These are phyloP conservation scores for Cytospora piceae DNA, from an alignment of 2,329 filamentous ascomycete species.

Conservation along the genomic window DNA sequence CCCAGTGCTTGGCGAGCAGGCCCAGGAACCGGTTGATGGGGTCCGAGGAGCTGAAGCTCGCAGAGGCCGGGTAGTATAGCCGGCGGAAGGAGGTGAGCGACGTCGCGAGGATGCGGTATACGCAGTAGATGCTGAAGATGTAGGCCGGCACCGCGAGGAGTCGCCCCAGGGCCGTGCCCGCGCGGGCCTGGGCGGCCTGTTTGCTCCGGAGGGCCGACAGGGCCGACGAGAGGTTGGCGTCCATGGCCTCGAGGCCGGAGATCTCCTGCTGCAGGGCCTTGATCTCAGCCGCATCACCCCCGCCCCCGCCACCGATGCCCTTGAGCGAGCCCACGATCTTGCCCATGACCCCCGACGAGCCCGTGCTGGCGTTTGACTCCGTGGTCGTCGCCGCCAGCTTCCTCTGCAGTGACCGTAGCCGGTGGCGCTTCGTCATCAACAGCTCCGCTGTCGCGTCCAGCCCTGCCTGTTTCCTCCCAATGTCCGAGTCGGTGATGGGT, in stretches of 20 bases:
- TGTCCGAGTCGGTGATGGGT: slow-evolving; percentile 72
- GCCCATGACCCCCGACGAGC: slow-evolving; percentile 65
- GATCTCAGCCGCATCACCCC: slow-evolving; percentile 62
- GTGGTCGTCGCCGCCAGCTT: slow-evolving; percentile 48
- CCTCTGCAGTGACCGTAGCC: slow-evolving; percentile 70
- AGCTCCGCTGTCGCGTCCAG: slow-evolving; percentile 80
- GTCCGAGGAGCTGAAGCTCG: slow-evolving; percentile 70
- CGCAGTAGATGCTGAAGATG: slow-evolving; percentile 78
- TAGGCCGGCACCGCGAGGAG: slow-evolving; percentile 66
- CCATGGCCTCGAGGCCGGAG: slow-evolving; percentile 79
- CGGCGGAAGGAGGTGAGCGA: slow-evolving; percentile 69
- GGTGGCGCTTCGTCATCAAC: slow-evolving; percentile 74
- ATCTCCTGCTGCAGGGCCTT: slow-evolving; percentile 73
- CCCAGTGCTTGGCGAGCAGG: slow-evolving; percentile 80
- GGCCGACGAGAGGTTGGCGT: slow-evolving; percentile 68
- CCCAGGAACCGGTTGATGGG: slow-evolving; percentile 84
- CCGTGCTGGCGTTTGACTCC: slow-evolving; percentile 34
- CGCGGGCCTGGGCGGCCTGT: slow-evolving; percentile 66
- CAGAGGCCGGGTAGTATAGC: slow-evolving; percentile 46
- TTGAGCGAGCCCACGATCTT: slow-evolving; percentile 69
- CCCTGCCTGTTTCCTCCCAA: slow-evolving; percentile 77
- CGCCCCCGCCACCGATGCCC: slow-evolving; percentile 63
- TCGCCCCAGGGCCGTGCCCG: slow-evolving; percentile 68
- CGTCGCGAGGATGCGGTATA: slow-evolving; percentile 80
- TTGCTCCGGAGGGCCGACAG: slow-evolving; percentile 66